These are phyloP conservation scores for Fusarium ramigenum DNA, from an alignment of 2,329 filamentous ascomycete species.

Conservation along the genomic window DNA sequence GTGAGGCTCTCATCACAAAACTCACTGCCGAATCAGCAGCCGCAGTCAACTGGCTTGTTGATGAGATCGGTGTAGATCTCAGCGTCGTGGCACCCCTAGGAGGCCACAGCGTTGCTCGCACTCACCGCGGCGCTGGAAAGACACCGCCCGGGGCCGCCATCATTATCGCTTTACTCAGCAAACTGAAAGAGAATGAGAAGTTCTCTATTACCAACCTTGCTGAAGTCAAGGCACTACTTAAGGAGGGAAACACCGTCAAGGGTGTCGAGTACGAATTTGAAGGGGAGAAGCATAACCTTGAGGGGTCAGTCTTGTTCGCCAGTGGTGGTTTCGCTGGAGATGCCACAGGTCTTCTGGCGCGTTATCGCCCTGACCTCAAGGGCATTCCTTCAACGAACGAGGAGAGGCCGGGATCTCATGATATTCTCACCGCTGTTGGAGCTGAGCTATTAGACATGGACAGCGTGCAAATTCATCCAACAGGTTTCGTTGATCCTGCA, in stretches of 20 bases:
- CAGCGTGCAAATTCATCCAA: constrained; percentile 71
- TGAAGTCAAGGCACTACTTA: constrained; percentile 62
- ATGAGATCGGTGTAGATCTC: constrained; percentile 67
- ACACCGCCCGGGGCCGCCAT: constrained; percentile 69
- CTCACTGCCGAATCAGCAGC: constrained; percentile 58
- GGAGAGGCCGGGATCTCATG: constrained; percentile 62
- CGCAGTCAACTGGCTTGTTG: constrained; percentile 65
- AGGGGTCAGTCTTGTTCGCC: constrained; percentile 65
- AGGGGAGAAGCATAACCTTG: constrained; percentile 50
- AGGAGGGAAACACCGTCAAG: constrained; percentile 49
- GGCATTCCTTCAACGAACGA: constrained; percentile 72
- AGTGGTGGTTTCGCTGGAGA: constrained; percentile 72
- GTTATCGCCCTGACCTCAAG: constrained; percentile 66
- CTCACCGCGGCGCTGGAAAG: constrained; percentile 62
- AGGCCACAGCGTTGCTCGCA: constrained; percentile 61
- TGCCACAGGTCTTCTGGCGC: constrained; percentile 62
- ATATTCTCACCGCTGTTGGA: constrained; percentile 51
- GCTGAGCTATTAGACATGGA: constrained; percentile 61
- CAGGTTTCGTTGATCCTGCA: constrained; percentile 68
- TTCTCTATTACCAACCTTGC: constrained; percentile 63
- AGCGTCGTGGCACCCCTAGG: constrained; percentile 67
- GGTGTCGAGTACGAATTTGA: constrained; percentile 62
- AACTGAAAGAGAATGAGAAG: constrained; percentile 57
- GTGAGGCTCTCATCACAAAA: constrained; percentile 57
- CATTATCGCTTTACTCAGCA: constrained; percentile 61